Evolutionary conservation across 139 green algal species (phyloP).

Genomic region (Asterochloris erici): DNA sequence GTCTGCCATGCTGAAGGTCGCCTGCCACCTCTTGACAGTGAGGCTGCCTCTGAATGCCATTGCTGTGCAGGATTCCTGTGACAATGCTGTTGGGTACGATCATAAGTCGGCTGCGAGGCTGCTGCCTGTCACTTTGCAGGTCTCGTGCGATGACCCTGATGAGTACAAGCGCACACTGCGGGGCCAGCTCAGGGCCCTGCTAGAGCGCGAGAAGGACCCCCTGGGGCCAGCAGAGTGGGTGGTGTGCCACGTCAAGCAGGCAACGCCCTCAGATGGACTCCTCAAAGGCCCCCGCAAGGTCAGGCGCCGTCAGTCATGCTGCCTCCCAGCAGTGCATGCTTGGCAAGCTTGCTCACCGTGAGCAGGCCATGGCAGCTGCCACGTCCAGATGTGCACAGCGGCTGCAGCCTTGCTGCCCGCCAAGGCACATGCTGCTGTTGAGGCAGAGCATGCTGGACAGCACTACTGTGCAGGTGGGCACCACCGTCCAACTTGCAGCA

Average conservation of each 20-base stretch:
- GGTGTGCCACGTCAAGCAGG: slow-evolving; percentile 63
- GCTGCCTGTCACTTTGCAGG: slow-evolving; percentile 24
- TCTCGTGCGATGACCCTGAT: slow-evolving; percentile 58
- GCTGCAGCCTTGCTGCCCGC: not conserved
- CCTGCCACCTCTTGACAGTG: no score
- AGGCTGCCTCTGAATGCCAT: no score
- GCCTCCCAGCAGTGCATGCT: not conserved
- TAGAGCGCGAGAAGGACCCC: slow-evolving; percentile 51
- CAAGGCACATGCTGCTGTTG: not conserved
- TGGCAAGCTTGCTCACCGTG: not conserved
- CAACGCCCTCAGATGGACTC: slow-evolving; percentile 12
- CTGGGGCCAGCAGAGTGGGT: slow-evolving; percentile 48
- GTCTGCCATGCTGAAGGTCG: not conserved
- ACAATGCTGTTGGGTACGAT: not conserved
- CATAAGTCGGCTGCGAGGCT: not conserved
- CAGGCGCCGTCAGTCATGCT: not conserved
- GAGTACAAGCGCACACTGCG: slow-evolving; percentile 66
- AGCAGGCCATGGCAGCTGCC: not conserved
- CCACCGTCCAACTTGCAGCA: no score
- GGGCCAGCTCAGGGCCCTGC: slow-evolving; percentile 37
- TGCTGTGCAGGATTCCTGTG: no score
- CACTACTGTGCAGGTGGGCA: no score
- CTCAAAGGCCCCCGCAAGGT: slow-evolving; percentile 42
- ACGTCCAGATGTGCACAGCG: not conserved
- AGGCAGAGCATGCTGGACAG: not conserved